A percentile compares a stretch with the other conserved stretches of the same genome.
phyloP scores from a whole-genome alignment of 2,329 filamentous ascomycete species.

The Tolypocladium inflatum region DNA sequence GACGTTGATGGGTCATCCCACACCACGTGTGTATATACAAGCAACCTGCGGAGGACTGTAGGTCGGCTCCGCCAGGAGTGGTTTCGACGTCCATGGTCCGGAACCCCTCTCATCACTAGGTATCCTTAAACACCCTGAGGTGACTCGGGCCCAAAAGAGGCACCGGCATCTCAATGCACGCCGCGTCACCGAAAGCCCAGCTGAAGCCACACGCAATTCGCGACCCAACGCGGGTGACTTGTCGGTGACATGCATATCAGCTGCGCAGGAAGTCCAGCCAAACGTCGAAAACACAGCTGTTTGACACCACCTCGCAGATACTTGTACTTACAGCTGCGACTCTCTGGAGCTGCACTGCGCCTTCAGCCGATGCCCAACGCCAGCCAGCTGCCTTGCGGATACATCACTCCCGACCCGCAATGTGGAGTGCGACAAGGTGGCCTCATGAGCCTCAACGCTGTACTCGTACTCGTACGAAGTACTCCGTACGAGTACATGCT shows the following conservation, averaged over 20 bases:
- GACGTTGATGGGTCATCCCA: no score
- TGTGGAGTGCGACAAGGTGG: not conserved
- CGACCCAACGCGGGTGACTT: not conserved
- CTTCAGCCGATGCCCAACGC: not conserved
- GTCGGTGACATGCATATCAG: not conserved
- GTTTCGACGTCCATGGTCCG: not conserved
- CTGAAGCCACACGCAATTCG: not conserved
- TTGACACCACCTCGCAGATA: not conserved
- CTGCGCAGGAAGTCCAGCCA: not conserved
- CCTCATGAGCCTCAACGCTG: not conserved
- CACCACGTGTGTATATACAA: no score
- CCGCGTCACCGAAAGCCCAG: not conserved
- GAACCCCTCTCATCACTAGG: not conserved
- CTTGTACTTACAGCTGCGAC: no score
- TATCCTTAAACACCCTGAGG: no score
- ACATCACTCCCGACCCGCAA: not conserved
- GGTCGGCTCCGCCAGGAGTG: not conserved
- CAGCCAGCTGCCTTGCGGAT: not conserved
- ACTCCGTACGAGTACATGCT: not conserved
- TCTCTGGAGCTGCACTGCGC: no score
- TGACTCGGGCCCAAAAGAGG: not conserved
- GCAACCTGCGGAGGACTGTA: no score
- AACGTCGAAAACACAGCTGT: not conserved
- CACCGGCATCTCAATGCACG: not conserved
- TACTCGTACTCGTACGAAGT: no score